phyloP scores from a whole-genome alignment of 495 filamentous ascomycete genomes.

The Annulohypoxylon moriforme region DNA sequence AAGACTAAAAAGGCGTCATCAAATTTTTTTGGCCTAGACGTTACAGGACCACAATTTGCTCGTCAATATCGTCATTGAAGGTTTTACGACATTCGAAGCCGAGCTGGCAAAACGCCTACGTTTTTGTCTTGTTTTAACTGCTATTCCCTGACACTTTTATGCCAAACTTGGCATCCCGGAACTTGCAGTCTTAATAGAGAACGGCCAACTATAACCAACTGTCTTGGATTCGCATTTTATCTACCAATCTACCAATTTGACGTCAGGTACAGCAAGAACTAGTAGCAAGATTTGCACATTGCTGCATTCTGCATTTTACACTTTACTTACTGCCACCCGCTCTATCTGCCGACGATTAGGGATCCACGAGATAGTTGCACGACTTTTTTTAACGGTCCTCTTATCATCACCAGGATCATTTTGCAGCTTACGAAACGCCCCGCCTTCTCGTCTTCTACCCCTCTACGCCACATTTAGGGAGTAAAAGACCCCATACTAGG shows the following conservation, averaged over 20 bases:
- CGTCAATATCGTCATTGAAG: slow-evolving; percentile 45
- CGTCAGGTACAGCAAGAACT: slow-evolving; percentile 10
- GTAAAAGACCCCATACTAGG: slow-evolving; percentile 13
- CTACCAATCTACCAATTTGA: slow-evolving; percentile 18
- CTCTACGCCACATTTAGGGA: slow-evolving; percentile 33
- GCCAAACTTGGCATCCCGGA: slow-evolving; percentile 40
- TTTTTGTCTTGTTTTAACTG: slow-evolving; percentile 32
- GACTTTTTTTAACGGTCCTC: background rate
- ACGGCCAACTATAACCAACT: slow-evolving; percentile 16
- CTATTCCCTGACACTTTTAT: slow-evolving; percentile 12
- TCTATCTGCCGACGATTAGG: slow-evolving; percentile 8
- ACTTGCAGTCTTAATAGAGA: slow-evolving; percentile 27
- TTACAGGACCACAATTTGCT: slow-evolving; percentile 40
- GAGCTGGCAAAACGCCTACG: slow-evolving; percentile 25
- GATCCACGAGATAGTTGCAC: slow-evolving; percentile 28
- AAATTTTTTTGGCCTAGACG: slow-evolving; percentile 14
- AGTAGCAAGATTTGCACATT: background rate
- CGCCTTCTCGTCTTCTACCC: slow-evolving; percentile 30
- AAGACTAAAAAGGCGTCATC: slow-evolving; percentile 22
- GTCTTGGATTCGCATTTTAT: slow-evolving; percentile 14
- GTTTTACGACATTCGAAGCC: slow-evolving; percentile 34
- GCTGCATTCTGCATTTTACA: slow-evolving; percentile 13
- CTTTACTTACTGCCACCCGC: slow-evolving; percentile 4
- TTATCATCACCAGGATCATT: slow-evolving; percentile 8
- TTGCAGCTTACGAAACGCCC: slow-evolving; percentile 30